Base-by-base conservation (phyloP, 176 grass and related monocot genomes). In the Echinochloa phyllopogon region DNA sequence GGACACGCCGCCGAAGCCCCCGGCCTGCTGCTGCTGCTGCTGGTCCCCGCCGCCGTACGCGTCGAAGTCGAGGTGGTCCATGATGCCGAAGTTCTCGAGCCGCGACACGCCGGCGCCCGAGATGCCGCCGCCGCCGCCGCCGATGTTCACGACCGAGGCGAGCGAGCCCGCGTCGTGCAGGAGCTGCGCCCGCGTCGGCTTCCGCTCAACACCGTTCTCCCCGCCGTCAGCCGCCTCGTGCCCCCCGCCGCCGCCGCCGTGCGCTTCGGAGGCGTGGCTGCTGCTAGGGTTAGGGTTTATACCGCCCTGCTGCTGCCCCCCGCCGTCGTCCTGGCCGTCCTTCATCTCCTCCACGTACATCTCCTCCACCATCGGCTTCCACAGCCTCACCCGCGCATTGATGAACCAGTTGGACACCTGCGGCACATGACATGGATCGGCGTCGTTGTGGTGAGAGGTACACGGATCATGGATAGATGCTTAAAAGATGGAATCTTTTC, bases 361-460 rank as follows among this genome's bases (percentile, higher is more conserved):
- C 86, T 97, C 92, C 74, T 97, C 95, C 87, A 97, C 90, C 95
- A 97, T 97, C 29, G 95, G 95, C 81, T 97, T 97, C 95, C 95
- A 97, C 20, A 97, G 82, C 80, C 95, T 82, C 47, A 94, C 92
- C 50, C 90, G 80, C 45, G 90, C 92, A 36, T 92, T 92, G 89
- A 94, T 92, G 90, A 92, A 94, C 94, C 94, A 97, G 76, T 97
- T 97, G 64, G 89, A 92, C 37, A 97, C 94, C 94, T 97, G 84
- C 78, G 39, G 16, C 15, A 39, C 47, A 38, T 15, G 59, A 18
- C 25, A 40, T 7, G n/a, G 57, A 71, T 70, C 10, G 23, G 21
- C 25, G 87, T 78, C 45, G 60, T 14, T 83, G 73, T 81, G 37
- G 62, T 49, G 73, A 82, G 68, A 74, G 49, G 24, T 65, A 39